Evolutionary conservation across 352 stramenopile genomes (phyloP).

Genomic region (Phytophthora macrochlamydospora): DNA sequence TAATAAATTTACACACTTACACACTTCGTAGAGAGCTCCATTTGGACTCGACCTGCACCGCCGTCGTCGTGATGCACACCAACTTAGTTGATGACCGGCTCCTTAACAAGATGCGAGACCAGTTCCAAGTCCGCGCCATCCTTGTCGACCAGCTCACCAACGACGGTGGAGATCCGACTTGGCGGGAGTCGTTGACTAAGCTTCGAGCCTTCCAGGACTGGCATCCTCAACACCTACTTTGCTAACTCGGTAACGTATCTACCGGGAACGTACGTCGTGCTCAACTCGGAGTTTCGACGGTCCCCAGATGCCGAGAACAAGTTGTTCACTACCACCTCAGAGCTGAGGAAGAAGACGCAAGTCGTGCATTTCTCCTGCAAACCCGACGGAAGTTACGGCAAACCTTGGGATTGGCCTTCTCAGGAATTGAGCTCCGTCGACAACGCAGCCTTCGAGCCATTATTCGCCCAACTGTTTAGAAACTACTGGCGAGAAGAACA

Average conservation of each 20-base stretch:
- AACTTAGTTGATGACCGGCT: background rate
- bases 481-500: constrained; percentile 29
- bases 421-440: constrained; percentile 5
- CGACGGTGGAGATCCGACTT: constrained; percentile 12
- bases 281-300: constrained; percentile 39
- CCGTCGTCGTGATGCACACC: constrained; percentile 33
- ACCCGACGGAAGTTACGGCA: constrained; percentile 16
- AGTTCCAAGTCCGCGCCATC: constrained; percentile 11
- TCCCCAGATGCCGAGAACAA: constrained; percentile 6
- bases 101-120: constrained; percentile 9
- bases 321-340: constrained; percentile 12
- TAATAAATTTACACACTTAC: too few species aligned
- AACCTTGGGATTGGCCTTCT: constrained; percentile 16
- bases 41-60: constrained; percentile 22
- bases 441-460: constrained; percentile 1
- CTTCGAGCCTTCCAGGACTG: constrained; percentile 39
- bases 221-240: constrained; percentile 38
- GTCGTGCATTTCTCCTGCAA: constrained; percentile 21
- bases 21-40: too few species aligned
- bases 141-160: constrained; percentile 18
- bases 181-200: constrained; percentile 35
- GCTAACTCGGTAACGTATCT: constrained; percentile 13
- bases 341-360: constrained; percentile 10
- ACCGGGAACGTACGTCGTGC: constrained; percentile 30
- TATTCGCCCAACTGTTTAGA: constrained; percentile 24